These are phyloP conservation scores for Elsinoe arachidis DNA, from an alignment of 2,329 filamentous ascomycete species.

Conservation along the genomic window DNA sequence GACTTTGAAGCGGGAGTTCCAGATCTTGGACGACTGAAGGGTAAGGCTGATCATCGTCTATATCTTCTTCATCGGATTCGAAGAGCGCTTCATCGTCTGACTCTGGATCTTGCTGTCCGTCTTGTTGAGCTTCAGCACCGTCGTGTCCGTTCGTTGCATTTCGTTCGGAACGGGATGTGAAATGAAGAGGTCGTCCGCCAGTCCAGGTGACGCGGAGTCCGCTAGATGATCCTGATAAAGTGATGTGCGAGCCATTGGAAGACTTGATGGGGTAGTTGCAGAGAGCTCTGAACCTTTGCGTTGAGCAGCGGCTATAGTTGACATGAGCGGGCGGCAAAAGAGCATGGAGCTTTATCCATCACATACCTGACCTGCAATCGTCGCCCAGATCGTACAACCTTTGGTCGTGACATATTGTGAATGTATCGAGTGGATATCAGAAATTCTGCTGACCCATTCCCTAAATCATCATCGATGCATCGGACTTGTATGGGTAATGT, in stretches of 20 bases:
- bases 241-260: slow-evolving; percentile 53
- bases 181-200: slow-evolving; percentile 42
- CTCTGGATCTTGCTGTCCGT: slow-evolving; percentile 27
- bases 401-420: slow-evolving; percentile 13
- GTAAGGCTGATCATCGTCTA: slow-evolving; percentile 49
- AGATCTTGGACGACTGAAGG: slow-evolving; percentile 46
- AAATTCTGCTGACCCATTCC: too few relatives aligned
- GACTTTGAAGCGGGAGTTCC: slow-evolving; percentile 46
- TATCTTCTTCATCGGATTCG: slow-evolving; percentile 48
- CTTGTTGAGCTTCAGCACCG: slow-evolving; percentile 16
- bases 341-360: neutral
- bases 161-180: neutral
- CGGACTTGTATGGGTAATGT: neutral
- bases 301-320: slow-evolving; percentile 48
- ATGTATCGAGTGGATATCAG: neutral
- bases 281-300: slow-evolving; percentile 48
- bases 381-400: slow-evolving; percentile 14
- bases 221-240: slow-evolving; percentile 51
- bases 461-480: neutral
- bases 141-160: slow-evolving; percentile 24
- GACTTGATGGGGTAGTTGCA: slow-evolving; percentile 50
- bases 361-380: slow-evolving; percentile 28
- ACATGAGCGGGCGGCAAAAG: slow-evolving; percentile 11
- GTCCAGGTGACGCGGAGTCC: slow-evolving; percentile 54
- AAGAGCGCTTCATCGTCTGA: slow-evolving; percentile 43